Evolutionary conservation across 1,284 basidiomycete genomes (phyloP).

Genomic region (Puccinia horiana): DNA sequence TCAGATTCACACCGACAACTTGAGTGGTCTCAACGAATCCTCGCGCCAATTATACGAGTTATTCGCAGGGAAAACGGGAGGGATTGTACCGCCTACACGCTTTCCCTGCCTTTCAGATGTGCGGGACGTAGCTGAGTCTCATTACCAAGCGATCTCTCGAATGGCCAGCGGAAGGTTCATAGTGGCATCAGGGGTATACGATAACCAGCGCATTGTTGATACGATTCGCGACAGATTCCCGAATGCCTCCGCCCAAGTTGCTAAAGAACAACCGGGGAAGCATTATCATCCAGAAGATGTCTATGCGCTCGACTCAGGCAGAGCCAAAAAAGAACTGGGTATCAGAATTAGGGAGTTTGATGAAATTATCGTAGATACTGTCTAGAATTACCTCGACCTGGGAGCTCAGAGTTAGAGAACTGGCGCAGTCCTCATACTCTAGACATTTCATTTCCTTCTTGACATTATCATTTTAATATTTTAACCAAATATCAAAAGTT

Average conservation of each 20-base stretch:
- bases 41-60: conserved; percentile 29
- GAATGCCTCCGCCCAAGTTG: not conserved
- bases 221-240: conserved; percentile 17
- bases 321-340: not conserved
- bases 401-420: not conserved
- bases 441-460: too few species aligned
- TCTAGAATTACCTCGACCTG: conserved; percentile 26
- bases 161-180: conserved; percentile 19
- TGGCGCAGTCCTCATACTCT: too few species aligned
- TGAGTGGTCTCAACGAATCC: conserved; percentile 22
- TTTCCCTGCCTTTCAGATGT: conserved; percentile 30
- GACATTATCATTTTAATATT: too few species aligned
- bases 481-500: too few species aligned
- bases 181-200: conserved; percentile 17
- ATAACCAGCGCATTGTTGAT: conserved; percentile 26
- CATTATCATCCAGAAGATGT: conserved; percentile 22
- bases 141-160: conserved; percentile 10
- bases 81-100: conserved; percentile 15
- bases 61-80: conserved; percentile 17
- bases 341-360: conserved; percentile 26
- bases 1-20: conserved; percentile 23
- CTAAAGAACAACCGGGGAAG: not conserved
- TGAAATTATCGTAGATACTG: conserved; percentile 26
- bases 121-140: conserved; percentile 30
- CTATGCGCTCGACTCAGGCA: conserved; percentile 18